Base-by-base conservation (phyloP, 2,329 filamentous ascomycete species). In the Blastomyces emzantsi region DNA sequence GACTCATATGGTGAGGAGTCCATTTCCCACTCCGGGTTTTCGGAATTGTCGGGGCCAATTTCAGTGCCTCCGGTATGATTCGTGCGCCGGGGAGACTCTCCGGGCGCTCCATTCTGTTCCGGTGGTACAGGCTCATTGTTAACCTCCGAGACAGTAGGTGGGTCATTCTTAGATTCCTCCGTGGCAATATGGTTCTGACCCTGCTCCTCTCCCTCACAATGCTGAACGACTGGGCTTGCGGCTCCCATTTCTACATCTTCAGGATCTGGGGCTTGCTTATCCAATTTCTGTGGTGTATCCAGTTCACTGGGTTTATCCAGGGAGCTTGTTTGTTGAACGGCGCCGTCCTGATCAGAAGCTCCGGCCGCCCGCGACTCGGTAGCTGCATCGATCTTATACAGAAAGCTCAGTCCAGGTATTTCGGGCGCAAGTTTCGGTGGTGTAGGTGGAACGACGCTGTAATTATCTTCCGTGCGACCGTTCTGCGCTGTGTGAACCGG, bases 1-100 rank as follows among this genome's bases (percentile, higher is more conserved):
- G 87, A 90, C 70, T 87, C 85, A 71, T 89, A 89, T 0, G 89
- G 89, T 0, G 88, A 90, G 1, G 89, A 92, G 70, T 93, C 90
- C 8, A 82, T 79, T 72, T 96, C 90, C 90, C 91, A 97, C 74
- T 97, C 92, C 2, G 89, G 87, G 61, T 79, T 78, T 67, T 79
- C 70, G 7, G 69, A 67, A 30, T 68, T 66, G 28, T 68, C 67
- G 9, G 65, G 60, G 64, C 61, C 28, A 66, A 64, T 45, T 61
- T 63, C 64, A 5, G 52, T 54, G 47, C 65, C 55, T 57, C 60
- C 56, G 28, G 59, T n/a, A 36, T 62, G 8, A 56, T 41, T 33
- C 61, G 54, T 17, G 13, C 57, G 39, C 19, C 65, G 17, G 7
- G 64, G 55, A 51, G 60, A 58, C 11, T 52, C 61, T 43, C 61